A percentile compares a stretch with the other conserved stretches of the same genome.
phyloP scores from a whole-genome alignment of 1,284 basidiomycete species.

The Puccinia novopanici region DNA sequence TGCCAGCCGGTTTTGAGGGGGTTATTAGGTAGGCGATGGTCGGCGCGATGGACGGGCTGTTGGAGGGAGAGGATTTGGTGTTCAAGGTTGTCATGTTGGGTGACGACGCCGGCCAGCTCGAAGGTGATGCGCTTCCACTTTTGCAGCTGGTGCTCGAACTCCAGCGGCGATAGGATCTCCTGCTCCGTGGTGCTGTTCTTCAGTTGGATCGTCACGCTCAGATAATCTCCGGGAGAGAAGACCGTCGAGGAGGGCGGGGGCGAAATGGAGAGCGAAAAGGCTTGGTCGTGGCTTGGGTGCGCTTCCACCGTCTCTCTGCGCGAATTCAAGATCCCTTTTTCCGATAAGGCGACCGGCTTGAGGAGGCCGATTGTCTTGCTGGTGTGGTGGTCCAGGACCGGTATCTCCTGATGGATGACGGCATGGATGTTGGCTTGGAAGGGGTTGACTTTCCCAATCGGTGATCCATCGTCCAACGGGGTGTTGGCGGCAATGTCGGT shows the following conservation, averaged over 20 bases:
- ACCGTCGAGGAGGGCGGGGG: constrained; percentile 13
- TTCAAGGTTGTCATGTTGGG: constrained; percentile 3
- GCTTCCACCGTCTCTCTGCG: background rate
- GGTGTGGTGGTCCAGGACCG: background rate
- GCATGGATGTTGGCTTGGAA: constrained; percentile 30
- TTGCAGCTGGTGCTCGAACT: constrained; percentile 22
- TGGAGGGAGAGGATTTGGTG: constrained; percentile 22
- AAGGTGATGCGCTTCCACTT: constrained; percentile 31
- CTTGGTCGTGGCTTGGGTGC: constrained; percentile 5
- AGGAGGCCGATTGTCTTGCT: background rate
- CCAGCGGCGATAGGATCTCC: background rate
- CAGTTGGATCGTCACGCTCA: constrained; percentile 11
- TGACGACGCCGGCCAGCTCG: constrained; percentile 9
- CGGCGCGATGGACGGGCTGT: constrained; percentile 13
- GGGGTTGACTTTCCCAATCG: background rate
- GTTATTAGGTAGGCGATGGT: background rate
- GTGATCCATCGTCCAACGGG: background rate
- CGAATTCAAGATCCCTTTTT: background rate
- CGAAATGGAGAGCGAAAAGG: constrained; percentile 9
- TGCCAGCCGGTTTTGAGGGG: constrained; percentile 23
- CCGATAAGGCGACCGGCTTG: background rate
- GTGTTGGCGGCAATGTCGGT: constrained; percentile 1
- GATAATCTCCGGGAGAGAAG: constrained; percentile 12
- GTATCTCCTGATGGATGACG: background rate
- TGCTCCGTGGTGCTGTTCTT: background rate